Evolutionary conservation across 2,329 filamentous ascomycete species (phyloP), one percentile per base, ranked within the genome.

Genomic region (Magnaporthiopsis rhizophila): DNA sequence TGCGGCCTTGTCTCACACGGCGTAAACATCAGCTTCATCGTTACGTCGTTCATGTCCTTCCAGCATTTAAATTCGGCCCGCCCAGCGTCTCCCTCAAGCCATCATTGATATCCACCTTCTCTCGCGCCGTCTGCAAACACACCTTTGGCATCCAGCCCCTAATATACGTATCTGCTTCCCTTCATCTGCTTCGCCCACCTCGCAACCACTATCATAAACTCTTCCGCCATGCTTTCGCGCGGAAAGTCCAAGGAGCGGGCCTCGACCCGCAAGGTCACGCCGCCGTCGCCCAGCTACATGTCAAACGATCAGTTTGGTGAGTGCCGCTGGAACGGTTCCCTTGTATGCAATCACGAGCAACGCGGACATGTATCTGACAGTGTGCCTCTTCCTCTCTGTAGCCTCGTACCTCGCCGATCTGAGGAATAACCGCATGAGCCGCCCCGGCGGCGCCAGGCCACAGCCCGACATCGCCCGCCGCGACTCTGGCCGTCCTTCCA

Each of bases 401-500:
- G 89, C 87, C 68, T 80, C 81, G 66, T 93, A 92, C 74, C 83
- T 92, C 50, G 81, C 87, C 69, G 85, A 88, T 69, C 83, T 94
- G 50, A 87, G 90, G 69, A 85, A 83, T 69, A 89, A 84, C 74
- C 86, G 88, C 62, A 80, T 86, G 64, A 80, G 83, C 50, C 83
- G 90, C 64, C 90, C 90, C 11, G 88, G 86, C 65, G 89, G 90
- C 67, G 88, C 89, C 62, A 82, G 90, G 68, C 89, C 89, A 66
- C 83, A 82, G 64, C 83, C 83, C 28, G 71, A 76, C 50, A 64
- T 66, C 8, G 70, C 74, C 13, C 72, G 71, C 58, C 72, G 69
- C 24, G 74, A 77, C 62, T 73, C 69, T n/a, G 71, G 72, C 59
- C 74, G 74, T 61, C 69, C 71, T 15, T 74, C 76, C 6, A 65